Evolutionary conservation across 2,329 filamentous ascomycete species (phyloP).

Genomic region (Hypoxylon sp.): DNA sequence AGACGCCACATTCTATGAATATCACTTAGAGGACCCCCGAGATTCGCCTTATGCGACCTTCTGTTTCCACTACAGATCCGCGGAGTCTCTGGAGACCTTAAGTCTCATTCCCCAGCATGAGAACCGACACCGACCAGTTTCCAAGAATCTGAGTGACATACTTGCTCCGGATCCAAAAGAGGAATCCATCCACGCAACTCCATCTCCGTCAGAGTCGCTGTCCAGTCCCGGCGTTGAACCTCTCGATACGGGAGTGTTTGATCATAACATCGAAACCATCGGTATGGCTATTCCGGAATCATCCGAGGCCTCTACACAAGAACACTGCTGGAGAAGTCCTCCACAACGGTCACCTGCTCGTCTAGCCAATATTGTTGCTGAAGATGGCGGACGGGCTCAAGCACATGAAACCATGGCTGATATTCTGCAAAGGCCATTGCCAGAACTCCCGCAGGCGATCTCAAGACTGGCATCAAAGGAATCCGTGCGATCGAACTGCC

Average conservation of each 20-base stretch:
- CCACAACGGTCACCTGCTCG: conserved; percentile 30
- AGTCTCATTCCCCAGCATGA: conserved; percentile 59
- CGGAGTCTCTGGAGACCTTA: conserved; percentile 62
- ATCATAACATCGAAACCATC: conserved; percentile 10
- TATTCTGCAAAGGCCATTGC: conserved; percentile 48
- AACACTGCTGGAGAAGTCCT: conserved; percentile 40
- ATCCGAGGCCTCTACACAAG: conserved; percentile 1
- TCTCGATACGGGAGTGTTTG: conserved; percentile 33
- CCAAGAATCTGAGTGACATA: conserved; percentile 16
- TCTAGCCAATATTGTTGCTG: not conserved
- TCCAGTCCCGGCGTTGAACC: conserved; percentile 34
- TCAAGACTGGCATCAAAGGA: conserved; percentile 48
- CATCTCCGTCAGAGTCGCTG: conserved; percentile 15
- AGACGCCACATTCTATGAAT: conserved; percentile 66
- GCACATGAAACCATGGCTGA: conserved; percentile 20
- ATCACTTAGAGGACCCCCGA: conserved; percentile 64
- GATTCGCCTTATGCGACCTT: conserved; percentile 67
- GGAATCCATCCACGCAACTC: not conserved
- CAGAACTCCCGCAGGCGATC: conserved; percentile 46
- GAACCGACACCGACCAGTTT: conserved; percentile 10
- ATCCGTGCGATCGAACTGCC: conserved; percentile 50
- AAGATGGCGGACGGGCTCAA: conserved; percentile 11
- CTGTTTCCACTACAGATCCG: conserved; percentile 69
- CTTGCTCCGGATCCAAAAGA: not conserved
- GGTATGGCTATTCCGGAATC: conserved; percentile 21